These are phyloP conservation scores for Obelidium mucronatum DNA, from an alignment of 192 early-diverging fungal genomes.

Conservation along the genomic window DNA sequence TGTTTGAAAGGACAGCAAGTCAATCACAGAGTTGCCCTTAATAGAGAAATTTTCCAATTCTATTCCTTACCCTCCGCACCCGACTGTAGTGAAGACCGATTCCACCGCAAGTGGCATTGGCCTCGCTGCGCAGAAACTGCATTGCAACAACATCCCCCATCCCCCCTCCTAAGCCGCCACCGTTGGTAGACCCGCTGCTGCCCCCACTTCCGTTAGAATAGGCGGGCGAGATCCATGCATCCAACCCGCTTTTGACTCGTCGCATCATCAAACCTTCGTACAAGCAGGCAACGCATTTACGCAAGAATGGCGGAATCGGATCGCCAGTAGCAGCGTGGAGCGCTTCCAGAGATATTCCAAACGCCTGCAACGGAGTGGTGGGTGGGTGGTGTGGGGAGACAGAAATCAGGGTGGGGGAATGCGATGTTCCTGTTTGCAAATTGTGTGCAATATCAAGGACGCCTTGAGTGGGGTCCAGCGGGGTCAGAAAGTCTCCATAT, in stretches of 20 bases:
- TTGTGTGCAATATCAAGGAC: slow-evolving; percentile 28
- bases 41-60: slow-evolving; percentile 15
- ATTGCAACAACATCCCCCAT: slow-evolving; percentile 41
- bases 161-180: neutral
- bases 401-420: slow-evolving; percentile 4
- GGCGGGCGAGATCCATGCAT: slow-evolving; percentile 52
- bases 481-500: neutral
- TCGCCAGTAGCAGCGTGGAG: slow-evolving; percentile 27
- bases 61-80: neutral
- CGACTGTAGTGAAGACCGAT: slow-evolving; percentile 5
- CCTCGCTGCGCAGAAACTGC: slow-evolving; percentile 49
- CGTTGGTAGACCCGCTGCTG: too few relatives aligned
- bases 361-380: slow-evolving; percentile 35
- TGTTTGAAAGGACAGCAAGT: neutral
- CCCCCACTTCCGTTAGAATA: slow-evolving; percentile 22
- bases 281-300: slow-evolving; percentile 37
- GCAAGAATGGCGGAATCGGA: slow-evolving; percentile 39
- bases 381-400: neutral
- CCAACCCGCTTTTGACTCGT: slow-evolving; percentile 29
- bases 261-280: slow-evolving; percentile 28
- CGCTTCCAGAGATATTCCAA: slow-evolving; percentile 45
- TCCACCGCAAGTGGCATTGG: slow-evolving; percentile 22
- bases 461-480: slow-evolving; percentile 32
- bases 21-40: neutral
- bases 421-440: slow-evolving; percentile 42